Evolutionary conservation across 2,329 filamentous ascomycete species (phyloP).

Genomic region (Xylaria sp.): DNA sequence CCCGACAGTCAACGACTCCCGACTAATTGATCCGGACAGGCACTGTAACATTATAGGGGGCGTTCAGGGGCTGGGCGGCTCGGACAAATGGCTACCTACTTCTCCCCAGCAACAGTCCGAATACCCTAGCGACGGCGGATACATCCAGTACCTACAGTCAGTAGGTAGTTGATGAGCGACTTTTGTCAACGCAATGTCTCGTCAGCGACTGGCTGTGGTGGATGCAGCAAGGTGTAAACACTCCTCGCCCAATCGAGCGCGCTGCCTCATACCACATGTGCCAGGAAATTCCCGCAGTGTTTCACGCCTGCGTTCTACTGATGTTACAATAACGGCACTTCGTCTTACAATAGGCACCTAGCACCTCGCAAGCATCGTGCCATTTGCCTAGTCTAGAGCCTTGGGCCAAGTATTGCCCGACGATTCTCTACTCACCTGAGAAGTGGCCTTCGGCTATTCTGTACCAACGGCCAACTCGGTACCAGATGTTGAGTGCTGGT

Average conservation of each 20-base stretch:
- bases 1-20: not conserved
- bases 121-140: not conserved
- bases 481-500: not conserved
- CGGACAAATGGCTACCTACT: not conserved
- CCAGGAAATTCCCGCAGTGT: slow-evolving; percentile 17
- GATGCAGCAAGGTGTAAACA: not conserved
- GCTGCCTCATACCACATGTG: not conserved
- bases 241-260: not conserved
- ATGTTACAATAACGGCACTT: not conserved
- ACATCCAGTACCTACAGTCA: not conserved
- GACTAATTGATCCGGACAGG: not conserved
- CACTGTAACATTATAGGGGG: not conserved
- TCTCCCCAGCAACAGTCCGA: slow-evolving; percentile 6
- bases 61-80: not conserved
- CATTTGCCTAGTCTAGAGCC: not conserved
- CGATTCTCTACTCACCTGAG: no score
- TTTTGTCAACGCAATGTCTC: slow-evolving; percentile 2
- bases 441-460: no score
- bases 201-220: no score
- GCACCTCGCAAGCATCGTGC: slow-evolving; percentile 1
- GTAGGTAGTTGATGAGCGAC: slow-evolving; percentile 13
- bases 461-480: no score
- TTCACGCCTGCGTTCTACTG: not conserved
- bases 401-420: not conserved
- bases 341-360: not conserved